These are phyloP conservation scores for Pugionium cornutum DNA, from an alignment of 345 rosid species.

Conservation along the genomic window DNA sequence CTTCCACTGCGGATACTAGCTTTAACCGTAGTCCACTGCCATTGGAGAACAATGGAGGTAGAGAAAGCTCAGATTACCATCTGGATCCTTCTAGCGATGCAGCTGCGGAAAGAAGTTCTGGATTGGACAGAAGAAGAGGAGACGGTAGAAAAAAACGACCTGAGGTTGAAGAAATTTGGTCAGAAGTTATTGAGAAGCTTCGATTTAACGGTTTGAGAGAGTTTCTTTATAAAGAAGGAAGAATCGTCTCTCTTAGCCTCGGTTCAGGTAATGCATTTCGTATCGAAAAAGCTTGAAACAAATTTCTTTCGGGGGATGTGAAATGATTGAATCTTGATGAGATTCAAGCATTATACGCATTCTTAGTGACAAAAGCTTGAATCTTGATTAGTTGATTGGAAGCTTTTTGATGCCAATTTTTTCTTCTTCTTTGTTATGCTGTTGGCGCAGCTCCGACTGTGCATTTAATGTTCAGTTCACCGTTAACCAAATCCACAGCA, in stretches of 20 bases:
- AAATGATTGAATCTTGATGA: neutral
- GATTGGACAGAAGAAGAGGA: constrained; percentile 49
- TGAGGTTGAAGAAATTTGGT: constrained; percentile 80
- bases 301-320: neutral
- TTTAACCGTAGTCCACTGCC: constrained; percentile 47
- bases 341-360: no score
- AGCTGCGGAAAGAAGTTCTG: constrained; percentile 42
- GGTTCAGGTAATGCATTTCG: constrained; percentile 64
- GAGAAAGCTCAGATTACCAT: constrained; percentile 41
- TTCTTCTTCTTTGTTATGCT: neutral
- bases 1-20: constrained; percentile 68
- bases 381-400: neutral
- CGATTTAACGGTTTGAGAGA: constrained; percentile 56
- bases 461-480: constrained; percentile 81
- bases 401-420: neutral
- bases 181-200: constrained; percentile 76
- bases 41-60: constrained; percentile 33
- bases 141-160: constrained; percentile 46
- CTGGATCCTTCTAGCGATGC: constrained; percentile 49
- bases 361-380: no score
- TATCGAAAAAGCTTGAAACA: no score
- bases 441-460: constrained; percentile 84
- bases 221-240: constrained; percentile 84
- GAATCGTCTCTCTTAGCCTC: constrained; percentile 71
- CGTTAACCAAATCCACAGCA: constrained; percentile 59